Percentiles rank a stretch among this genome's conserved stretches.
These are phyloP conservation scores for Lichenothelia convexa DNA, from an alignment of 495 filamentous ascomycete species.

Conservation along the genomic window DNA sequence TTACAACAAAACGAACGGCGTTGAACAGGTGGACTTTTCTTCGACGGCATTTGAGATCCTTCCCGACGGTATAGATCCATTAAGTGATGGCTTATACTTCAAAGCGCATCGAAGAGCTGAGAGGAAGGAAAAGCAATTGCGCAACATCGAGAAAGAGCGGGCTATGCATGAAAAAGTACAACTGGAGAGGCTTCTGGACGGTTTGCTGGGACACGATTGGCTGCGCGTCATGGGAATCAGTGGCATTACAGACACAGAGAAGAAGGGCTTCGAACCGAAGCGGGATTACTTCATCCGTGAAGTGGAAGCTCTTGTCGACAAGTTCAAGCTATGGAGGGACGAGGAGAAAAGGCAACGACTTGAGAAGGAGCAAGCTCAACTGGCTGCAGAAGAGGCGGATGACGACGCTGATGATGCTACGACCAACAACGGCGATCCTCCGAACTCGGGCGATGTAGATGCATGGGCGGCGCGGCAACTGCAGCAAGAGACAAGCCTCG, in stretches of 20 bases:
- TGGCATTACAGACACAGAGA: slow-evolving; percentile 62
- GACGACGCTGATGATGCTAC: slow-evolving; percentile 23
- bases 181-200: slow-evolving; percentile 68
- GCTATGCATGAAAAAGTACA: slow-evolving; percentile 85
- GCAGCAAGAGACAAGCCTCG: slow-evolving; percentile 41
- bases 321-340: slow-evolving; percentile 73
- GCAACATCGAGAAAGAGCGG: slow-evolving; percentile 81
- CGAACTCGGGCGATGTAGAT: slow-evolving; percentile 53
- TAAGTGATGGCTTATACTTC: slow-evolving; percentile 49
- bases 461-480: slow-evolving; percentile 54
- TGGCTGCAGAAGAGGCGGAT: slow-evolving; percentile 24
- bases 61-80: slow-evolving; percentile 37
- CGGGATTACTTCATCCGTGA: slow-evolving; percentile 66
- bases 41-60: slow-evolving; percentile 28
- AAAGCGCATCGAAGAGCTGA: slow-evolving; percentile 59
- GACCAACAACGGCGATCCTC: slow-evolving; percentile 31
- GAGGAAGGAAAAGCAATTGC: slow-evolving; percentile 76
- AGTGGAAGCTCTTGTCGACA: slow-evolving; percentile 60
- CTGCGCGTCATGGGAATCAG: slow-evolving; percentile 82
- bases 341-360: slow-evolving; percentile 69
- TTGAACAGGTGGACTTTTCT: slow-evolving; percentile 33
- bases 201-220: slow-evolving; percentile 84
- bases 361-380: slow-evolving; percentile 41
- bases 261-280: slow-evolving; percentile 72
- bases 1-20: slow-evolving; percentile 11